phyloP scores from a whole-genome alignment of 225 moss, liverwort and hornwort genomes.

The Polytrichum formosum region DNA sequence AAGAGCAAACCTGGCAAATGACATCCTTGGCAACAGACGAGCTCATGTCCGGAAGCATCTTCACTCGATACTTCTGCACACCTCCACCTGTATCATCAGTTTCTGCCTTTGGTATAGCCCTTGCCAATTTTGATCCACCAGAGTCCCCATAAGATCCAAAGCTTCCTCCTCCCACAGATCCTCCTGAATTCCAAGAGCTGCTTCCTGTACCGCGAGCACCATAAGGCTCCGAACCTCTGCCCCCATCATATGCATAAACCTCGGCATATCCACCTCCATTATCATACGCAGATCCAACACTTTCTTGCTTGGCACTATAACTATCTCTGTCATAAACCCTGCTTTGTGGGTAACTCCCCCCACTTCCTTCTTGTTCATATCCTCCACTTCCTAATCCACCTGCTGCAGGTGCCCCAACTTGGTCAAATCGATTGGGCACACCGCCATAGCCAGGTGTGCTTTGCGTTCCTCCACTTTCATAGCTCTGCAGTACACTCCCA shows the following conservation, averaged over 20 bases:
- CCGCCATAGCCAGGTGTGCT: constrained; percentile 11
- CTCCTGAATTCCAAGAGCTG: constrained; percentile 45
- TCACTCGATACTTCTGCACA: constrained; percentile 86
- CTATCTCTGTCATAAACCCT: constrained; percentile 41
- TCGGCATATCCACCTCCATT: constrained; percentile 56
- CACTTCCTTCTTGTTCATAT: constrained; percentile 31
- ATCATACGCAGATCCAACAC: constrained; percentile 28
- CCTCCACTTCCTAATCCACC: constrained; percentile 20
- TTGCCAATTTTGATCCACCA: constrained; percentile 46
- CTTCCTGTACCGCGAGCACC: constrained; percentile 69
- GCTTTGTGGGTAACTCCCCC: constrained; percentile 20
- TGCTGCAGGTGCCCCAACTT: constrained; percentile 23
- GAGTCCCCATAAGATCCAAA: constrained; percentile 30
- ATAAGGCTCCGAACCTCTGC: constrained; percentile 62
- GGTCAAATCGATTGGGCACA: not conserved
- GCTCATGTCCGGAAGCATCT: constrained; percentile 79
- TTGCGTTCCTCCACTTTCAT: constrained; percentile 36
- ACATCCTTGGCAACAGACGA: constrained; percentile 71
- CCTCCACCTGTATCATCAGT: constrained; percentile 63
- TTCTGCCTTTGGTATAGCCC: constrained; percentile 67
- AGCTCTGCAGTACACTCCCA: constrained; percentile 23
- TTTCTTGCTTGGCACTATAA: constrained; percentile 24
- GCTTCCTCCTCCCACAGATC: constrained; percentile 27
- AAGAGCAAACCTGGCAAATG: constrained; percentile 68
- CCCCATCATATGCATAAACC: constrained; percentile 89